A percentile compares a stretch with the other conserved stretches of the same genome.
Evolutionary conservation across 169 alveolate genomes (phyloP).

Genomic region (Plasmodium falciparum): DNA sequence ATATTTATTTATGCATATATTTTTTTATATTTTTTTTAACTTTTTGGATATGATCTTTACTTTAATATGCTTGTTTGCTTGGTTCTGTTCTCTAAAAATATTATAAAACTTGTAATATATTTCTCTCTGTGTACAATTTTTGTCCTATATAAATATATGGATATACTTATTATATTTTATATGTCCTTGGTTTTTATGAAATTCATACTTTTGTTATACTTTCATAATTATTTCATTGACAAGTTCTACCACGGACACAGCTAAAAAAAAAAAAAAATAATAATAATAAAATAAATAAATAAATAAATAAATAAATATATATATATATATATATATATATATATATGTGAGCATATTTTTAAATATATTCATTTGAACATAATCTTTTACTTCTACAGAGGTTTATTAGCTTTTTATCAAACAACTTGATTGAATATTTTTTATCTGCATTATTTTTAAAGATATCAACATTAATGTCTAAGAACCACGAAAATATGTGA

Average conservation of each 20-base stretch:
- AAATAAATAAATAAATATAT: no score
- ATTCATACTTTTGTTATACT: constrained; percentile 13
- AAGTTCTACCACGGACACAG: constrained; percentile 39
- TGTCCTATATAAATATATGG: constrained; percentile 13
- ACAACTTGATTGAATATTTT: constrained; percentile 26
- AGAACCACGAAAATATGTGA: constrained; percentile 52
- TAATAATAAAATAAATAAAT: background rate
- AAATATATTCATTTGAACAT: no score
- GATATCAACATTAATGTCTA: constrained; percentile 53
- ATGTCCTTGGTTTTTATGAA: background rate
- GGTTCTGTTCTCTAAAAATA: constrained; percentile 47
- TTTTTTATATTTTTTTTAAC: background rate
- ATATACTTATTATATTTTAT: no score
- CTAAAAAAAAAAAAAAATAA: constrained; percentile 5
- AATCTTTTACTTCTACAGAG: constrained; percentile 22
- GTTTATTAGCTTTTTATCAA: constrained; percentile 30
- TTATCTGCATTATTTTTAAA: constrained; percentile 45
- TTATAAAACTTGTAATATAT: constrained; percentile 61
- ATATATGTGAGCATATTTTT: no score
- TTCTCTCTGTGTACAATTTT: constrained; percentile 69
- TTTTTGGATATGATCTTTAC: background rate
- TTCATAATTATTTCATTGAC: constrained; percentile 37
- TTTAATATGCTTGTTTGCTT: constrained; percentile 38
- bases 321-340: background rate
- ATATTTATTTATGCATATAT: no score